phyloP scores from a whole-genome alignment of 2,329 filamentous ascomycete species.

The Apiospora arundinis region DNA sequence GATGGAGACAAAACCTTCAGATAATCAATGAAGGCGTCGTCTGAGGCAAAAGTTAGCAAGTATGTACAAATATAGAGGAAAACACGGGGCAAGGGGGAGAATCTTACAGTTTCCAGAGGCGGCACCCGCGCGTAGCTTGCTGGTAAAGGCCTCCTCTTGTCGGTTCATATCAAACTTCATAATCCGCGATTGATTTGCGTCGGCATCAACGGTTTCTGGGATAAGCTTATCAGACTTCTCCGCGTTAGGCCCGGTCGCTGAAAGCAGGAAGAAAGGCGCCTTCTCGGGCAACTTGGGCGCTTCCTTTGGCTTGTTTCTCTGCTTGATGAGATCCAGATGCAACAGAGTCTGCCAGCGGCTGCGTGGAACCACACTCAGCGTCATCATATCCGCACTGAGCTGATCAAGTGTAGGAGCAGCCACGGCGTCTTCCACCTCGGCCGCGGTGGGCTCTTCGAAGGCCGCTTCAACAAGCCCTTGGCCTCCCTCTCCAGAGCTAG shows the following conservation, averaged over 20 bases:
- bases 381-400: conserved; percentile 82
- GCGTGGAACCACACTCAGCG: conserved; percentile 86
- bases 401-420: conserved; percentile 71
- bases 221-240: conserved; percentile 35
- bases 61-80: not conserved
- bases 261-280: conserved; percentile 92
- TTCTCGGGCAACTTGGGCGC: conserved; percentile 91
- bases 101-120: conserved; percentile 66
- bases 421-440: conserved; percentile 60
- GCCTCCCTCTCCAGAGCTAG: conserved; percentile 82
- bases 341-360: conserved; percentile 93
- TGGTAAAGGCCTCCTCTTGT: conserved; percentile 64
- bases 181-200: conserved; percentile 63
- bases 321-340: conserved; percentile 89
- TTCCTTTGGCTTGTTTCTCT: conserved; percentile 93
- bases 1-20: conserved; percentile 83
- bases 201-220: conserved; percentile 36
- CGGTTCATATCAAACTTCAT: conserved; percentile 67
- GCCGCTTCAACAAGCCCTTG: conserved; percentile 78
- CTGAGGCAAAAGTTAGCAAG: conserved; percentile 42
- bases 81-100: not conserved
- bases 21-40: conserved; percentile 74
- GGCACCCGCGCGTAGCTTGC: conserved; percentile 60
- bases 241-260: conserved; percentile 40
- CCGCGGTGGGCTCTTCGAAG: conserved; percentile 61